A percentile compares a stretch with the other conserved stretches of the same genome.
Conservation (phyloP, 1,284 basidiomycete genomes). For the Ceratobasidium sp. region DNA sequence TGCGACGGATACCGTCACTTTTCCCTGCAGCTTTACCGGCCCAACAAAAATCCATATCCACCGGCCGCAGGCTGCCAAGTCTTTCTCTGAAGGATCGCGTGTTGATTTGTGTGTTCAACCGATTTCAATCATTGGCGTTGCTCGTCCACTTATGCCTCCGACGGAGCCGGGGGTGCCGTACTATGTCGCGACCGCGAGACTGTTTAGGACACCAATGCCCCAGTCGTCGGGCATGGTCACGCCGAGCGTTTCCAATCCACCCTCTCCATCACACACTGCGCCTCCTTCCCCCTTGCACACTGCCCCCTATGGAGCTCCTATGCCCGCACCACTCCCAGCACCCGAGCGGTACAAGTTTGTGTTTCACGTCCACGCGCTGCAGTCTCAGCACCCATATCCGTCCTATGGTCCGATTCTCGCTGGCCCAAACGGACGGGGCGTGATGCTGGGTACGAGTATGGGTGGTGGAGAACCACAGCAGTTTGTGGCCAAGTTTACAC, state of each 20-base stretch:
- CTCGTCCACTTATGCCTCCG: neutral
- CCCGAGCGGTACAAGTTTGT: constrained; percentile 22
- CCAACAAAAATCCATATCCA: constrained; percentile 14
- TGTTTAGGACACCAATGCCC: constrained; percentile 8
- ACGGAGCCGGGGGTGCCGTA: constrained; percentile 16
- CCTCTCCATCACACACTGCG: constrained; percentile 21
- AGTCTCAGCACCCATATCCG: constrained; percentile 11
- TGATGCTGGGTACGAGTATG: constrained; percentile 21
- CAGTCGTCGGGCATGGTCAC: neutral
- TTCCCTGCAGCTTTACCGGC: constrained; percentile 6
- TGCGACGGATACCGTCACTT: constrained; percentile 25
- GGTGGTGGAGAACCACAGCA: constrained; percentile 9
- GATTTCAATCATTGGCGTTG: constrained; percentile 31
- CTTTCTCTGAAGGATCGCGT: neutral
- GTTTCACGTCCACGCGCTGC: constrained; percentile 32
- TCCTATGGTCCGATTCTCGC: constrained; percentile 15
- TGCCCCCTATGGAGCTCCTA: neutral
- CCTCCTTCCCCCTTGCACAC: neutral
- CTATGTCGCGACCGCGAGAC: neutral
- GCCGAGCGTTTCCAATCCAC: neutral
- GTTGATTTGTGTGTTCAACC: neutral
- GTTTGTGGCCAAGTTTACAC: constrained; percentile 29
- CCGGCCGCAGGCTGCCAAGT: neutral
- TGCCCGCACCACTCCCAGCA: neutral
- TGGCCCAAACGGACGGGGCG: constrained; percentile 30